Evolutionary conservation across 1,284 basidiomycete genomes (phyloP), one percentile per base, ranked within the genome.

Genomic region (Ustilago hordei): DNA sequence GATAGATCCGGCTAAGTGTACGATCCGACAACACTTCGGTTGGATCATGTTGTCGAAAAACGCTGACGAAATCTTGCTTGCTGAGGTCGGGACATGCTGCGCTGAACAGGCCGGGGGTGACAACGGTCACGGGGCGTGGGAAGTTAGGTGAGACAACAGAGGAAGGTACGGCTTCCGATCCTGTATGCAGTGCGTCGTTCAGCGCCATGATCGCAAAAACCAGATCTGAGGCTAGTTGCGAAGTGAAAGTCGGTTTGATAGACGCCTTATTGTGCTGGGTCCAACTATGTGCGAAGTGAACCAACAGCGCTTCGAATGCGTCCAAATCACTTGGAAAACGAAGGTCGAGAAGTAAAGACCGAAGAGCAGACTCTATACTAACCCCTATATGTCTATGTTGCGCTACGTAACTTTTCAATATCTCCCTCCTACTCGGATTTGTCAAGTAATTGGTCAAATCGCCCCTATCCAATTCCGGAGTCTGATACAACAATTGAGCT

Each of bases 121-220:
- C 55, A 13, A 69, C 57, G 31, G 64, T 60, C 0, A 62, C 69
- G 0, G 75, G 63, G 1, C 74, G 39, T 1, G 68, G 65, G 55
- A 76, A 69, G 32, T 72, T 69, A 4, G 68, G 69, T 38, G 64
- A 58, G 1, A 48, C 71, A 13, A 58, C 45, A 2, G 67, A 48
- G 3, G 68, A 43, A 3, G 73, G 54, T 1, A 54, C 62, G 0
- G 62, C 53, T n/a, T 50, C 45, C 52, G 56, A 35, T 3, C 62
- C 59, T 2, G 71, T 64, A 68, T 86, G 83, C 48, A 84, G 64
- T 38, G 82, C 82, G 55, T 84, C 93, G 83, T 95, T 95, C 59
- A 97, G 89, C 82, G 95, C 92, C 73, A 95, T 91, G 65, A 96
- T 91, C 1, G 93, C 92, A 57, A 93, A 90, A 38, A 95, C 92